Conservation (phyloP, 306 rosid species). For the Hylodesmum podocarpum region DNA sequence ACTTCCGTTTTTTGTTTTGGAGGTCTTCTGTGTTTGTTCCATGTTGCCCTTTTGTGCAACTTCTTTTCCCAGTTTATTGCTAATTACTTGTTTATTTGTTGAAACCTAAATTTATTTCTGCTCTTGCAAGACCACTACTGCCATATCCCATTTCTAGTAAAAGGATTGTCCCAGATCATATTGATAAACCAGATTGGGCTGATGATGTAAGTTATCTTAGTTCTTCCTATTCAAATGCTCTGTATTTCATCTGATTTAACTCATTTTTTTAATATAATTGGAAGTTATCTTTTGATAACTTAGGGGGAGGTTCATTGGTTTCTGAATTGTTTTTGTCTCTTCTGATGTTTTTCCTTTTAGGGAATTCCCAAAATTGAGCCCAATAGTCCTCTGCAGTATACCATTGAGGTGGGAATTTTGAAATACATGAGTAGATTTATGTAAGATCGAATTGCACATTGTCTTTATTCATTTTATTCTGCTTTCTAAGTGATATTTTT, state of each 20-base stretch:
- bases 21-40: background rate
- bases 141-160: conserved; percentile 79
- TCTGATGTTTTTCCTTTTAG: conserved; percentile 36
- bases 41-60: background rate
- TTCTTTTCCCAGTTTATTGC: background rate
- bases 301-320: conserved; percentile 3
- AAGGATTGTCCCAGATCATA: conserved; percentile 61
- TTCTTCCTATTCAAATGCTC: conserved; percentile 5
- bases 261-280: background rate
- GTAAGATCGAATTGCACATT: background rate
- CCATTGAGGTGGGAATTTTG: conserved; percentile 65
- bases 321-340: conserved; percentile 26
- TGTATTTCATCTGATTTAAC: conserved; percentile 7
- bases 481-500: conserved; percentile 15
- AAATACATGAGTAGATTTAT: background rate
- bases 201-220: conserved; percentile 62
- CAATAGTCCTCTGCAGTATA: conserved; percentile 69
- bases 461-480: background rate
- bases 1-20: background rate
- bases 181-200: conserved; percentile 92
- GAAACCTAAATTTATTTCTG: conserved; percentile 24
- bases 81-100: background rate
- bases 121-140: conserved; percentile 61
- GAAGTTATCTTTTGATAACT: conserved; percentile 15
- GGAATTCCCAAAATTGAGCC: conserved; percentile 89